phyloP scores from a whole-genome alignment of 805 yeast species.

The Kodamaea jinghongensis region DNA sequence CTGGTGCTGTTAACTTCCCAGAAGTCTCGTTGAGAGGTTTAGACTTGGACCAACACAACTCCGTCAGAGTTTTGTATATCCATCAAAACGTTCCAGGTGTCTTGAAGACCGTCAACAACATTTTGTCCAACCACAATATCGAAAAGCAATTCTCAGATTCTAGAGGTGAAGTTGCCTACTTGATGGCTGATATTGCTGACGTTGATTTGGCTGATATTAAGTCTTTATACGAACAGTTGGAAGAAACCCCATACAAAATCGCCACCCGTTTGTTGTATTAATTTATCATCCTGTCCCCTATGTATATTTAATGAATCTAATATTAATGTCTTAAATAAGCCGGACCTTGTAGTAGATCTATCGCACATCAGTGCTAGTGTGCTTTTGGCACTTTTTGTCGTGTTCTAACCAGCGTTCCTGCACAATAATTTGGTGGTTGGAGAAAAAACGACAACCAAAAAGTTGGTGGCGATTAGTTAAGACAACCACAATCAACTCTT shows the following conservation, averaged over 20 bases:
- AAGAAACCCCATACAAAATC: slow-evolving; percentile 85
- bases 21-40: slow-evolving; percentile 89
- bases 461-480: not conserved
- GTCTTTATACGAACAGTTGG: slow-evolving; percentile 77
- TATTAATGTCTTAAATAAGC: not conserved
- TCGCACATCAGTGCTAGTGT: too few relatives aligned
- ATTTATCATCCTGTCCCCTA: too few relatives aligned
- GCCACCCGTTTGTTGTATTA: slow-evolving; percentile 87
- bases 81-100: slow-evolving; percentile 99
- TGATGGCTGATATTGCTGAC: slow-evolving; percentile 95
- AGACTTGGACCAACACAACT: slow-evolving; percentile 80
- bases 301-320: slow-evolving; percentile 4
- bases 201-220: slow-evolving; percentile 82
- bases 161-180: slow-evolving; percentile 90
- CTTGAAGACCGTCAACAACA: slow-evolving; percentile 93
- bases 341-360: too few relatives aligned
- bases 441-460: slow-evolving; percentile 1
- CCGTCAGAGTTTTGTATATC: slow-evolving; percentile 91
- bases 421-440: not conserved
- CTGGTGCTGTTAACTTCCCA: slow-evolving; percentile 98
- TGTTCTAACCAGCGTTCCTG: not conserved
- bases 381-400: too few relatives aligned
- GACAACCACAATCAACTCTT: too few relatives aligned
- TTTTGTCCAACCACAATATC: slow-evolving; percentile 90
- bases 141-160: slow-evolving; percentile 99